Base-by-base conservation (phyloP, 2,329 filamentous ascomycete genomes). In the Amauroascus niger region DNA sequence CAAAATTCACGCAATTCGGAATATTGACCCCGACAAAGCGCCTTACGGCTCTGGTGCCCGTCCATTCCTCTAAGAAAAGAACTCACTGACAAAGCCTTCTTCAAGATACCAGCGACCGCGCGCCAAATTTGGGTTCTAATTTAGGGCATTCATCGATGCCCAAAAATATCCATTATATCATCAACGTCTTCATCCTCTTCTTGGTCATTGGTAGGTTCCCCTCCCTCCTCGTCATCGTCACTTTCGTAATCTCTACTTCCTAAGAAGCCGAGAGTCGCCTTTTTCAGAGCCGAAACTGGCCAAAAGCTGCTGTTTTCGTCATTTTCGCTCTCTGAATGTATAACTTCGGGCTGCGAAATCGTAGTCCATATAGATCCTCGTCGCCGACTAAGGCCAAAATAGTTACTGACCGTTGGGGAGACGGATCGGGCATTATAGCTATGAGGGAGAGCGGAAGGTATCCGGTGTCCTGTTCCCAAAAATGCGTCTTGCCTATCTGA, bases 131-230 rank as follows among this genome's bases (percentile, higher is more conserved):
- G 16, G 11, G 13, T 26, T 48, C 18, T 18, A 13, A 30, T 13
- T 4, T 41, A 39, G 9, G 16, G 20, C 6, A 30, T 54, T 71
- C 63, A 79, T 58, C 73, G 69, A 65, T 80, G 77, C 9, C 77
- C 77, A 60, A 78, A 75, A 54, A 79, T 69, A 55, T 75, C 73
- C 60, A 78, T 76, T 30, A 65, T 61, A 62, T 79, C 74, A 53
- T 77, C 75, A 40, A 76, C 74, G 6, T 79, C 76, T 1, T 76
- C 74, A 1, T 74, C 72, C 5, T 72, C 49, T 24, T 55, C 49
- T 32, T 41, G 28, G n/a, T 48, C 43, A 41, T 51, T 43, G 7
- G 24, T 13, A 14, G 1, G 7, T 6, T 50, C 41, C 3, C 46
- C 35, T 11, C 51, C 48, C 16, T 57, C 52, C 9, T 49, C 28